Evolutionary conservation across 169 alveolate species (phyloP), one percentile per base, ranked within the genome.

Genomic region (Plasmodium fragile): DNA sequence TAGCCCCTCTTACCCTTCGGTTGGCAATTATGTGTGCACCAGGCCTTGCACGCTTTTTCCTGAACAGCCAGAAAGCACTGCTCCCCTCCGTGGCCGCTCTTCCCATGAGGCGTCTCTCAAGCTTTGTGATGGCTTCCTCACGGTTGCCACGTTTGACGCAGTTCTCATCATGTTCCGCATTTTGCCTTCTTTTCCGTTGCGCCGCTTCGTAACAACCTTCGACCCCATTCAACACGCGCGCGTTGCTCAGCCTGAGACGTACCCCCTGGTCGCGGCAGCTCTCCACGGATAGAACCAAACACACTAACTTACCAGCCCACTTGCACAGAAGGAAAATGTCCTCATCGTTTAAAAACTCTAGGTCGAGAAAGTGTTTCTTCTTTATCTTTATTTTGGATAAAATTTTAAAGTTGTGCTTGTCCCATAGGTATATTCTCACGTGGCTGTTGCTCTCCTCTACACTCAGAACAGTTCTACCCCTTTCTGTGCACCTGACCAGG

Each of bases 321-420:
- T 53, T 85, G 65, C 93, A 85, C n/a, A 85, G 70, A 8, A 85
- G 25, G 65, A 85, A 22, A 10, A 85, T 85, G 7, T 85, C 30
- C 41, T 13, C 65, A 75, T 85, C 84, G 65, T 75, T 85, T 53
- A 85, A 73, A 53, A 49, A 85, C 11, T 85, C 72, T 34, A 85
- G 52, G 52, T 85, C 93, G 8, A 75, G 30, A 55, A 85, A 85
- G 28, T 52, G 8, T 18, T 39, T 52, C 43, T 52, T 85, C 59
- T 85, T 85, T 72, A 85, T 85, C 79, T 85, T 85, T 85, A 85
- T 85, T 22, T 34, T 55, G 43, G 52, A 43, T 85, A 85, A 75
- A 22, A 69, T 53, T 85, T 73, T 18, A 49, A 85, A 85, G 65
- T 53, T 85, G 8, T 22, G 8, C 70, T 85, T 85, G 43, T 85